Conservation (phyloP, 441 rosid genomes). For the Erodium moschatum region DNA sequence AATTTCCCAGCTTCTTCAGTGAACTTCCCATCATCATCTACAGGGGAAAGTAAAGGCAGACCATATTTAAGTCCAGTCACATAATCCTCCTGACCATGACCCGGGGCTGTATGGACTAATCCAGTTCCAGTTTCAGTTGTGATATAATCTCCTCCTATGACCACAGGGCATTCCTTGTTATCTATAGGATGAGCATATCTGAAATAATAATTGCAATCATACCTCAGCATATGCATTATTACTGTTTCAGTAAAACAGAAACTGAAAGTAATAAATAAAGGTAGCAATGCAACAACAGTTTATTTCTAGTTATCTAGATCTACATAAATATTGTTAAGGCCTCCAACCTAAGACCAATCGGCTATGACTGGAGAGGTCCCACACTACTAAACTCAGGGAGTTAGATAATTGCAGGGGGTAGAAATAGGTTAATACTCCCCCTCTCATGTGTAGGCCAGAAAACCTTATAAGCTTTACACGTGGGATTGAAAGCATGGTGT, state of each 20-base stretch:
- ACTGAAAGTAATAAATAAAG: constrained; percentile 4
- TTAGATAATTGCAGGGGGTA: background rate
- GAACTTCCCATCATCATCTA: constrained; percentile 84
- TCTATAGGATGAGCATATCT: constrained; percentile 83
- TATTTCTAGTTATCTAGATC: background rate
- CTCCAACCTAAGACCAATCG: background rate
- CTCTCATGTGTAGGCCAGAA: background rate
- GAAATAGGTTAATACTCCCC: background rate
- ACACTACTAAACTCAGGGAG: background rate
- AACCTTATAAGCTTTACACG: background rate
- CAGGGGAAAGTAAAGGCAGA: constrained; percentile 71
- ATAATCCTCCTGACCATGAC: constrained; percentile 98
- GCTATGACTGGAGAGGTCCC: background rate
- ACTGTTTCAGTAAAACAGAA: constrained; percentile 13
- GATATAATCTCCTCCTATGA: constrained; percentile 89
- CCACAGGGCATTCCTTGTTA: constrained; percentile 69
- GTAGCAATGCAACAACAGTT: background rate
- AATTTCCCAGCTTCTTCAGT: constrained; percentile 86
- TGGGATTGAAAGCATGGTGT: background rate
- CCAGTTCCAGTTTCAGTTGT: constrained; percentile 99
- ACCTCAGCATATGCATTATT: constrained; percentile 19
- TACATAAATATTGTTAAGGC: constrained; percentile 2
- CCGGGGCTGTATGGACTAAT: constrained; percentile 97
- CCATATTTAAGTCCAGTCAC: constrained; percentile 83
- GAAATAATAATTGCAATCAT: constrained; percentile 30